Base-by-base conservation (phyloP, 148 eudicot species). In the Silene latifolia region DNA sequence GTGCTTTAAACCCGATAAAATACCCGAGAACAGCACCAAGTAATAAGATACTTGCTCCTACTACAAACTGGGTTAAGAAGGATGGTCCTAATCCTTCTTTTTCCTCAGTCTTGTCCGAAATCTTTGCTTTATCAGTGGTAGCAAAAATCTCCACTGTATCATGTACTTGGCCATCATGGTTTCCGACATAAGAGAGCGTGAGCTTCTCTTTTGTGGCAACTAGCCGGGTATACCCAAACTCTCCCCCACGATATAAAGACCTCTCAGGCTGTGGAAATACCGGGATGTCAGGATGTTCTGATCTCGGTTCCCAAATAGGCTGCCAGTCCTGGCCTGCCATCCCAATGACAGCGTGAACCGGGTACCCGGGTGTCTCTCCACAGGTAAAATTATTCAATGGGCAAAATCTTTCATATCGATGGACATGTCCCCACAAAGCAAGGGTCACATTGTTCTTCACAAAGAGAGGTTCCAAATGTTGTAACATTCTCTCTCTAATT, bases 251-350 rank as follows among this genome's bases (percentile, higher is more conserved):
- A 67, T 89, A 96, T 73, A 92, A 17, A 2, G 98, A 96, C 29
- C 85, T 75, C 14, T 72, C 54, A 8, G 97, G 90, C 73, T 92
- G 98, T 39, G 99, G 99, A 79, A 79, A 92, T 25, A 92, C 74
- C 0, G 98, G 97, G 46, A 75, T 82, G 9, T 78, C 73, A 2
- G 82, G 86, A 80, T 96, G 99, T 18, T 86, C 81, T 2, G 88
- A 76, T 75, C 98, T 86, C 2, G 98, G 97, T 53, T 84, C 84
- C 99, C 99, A 95, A 14, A 88, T 81, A 42, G 93, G 88, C 75
- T 95, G 99, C 98, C 98, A 96, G 74, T 96, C 99, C 73, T 89
- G 93, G 13, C 99, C 99, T 0, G 83, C 99, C 99, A 96, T 96
- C 48, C 99, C 99, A 58, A 96, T 96, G 71, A 92, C 99, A 74